These are phyloP conservation scores for Ogataea nitratoaversa DNA, from an alignment of 805 yeast species.

Conservation along the genomic window DNA sequence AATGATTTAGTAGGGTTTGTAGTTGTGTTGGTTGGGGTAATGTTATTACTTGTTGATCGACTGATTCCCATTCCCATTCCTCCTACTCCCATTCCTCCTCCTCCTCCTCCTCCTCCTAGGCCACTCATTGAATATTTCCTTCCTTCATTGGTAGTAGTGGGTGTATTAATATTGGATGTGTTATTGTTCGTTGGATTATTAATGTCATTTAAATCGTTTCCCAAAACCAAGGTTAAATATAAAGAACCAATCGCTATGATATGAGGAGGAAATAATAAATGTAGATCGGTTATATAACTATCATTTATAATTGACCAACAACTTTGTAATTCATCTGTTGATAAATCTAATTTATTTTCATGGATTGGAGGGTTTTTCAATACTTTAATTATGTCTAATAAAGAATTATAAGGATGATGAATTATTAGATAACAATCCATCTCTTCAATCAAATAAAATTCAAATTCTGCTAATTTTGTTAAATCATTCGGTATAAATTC, in stretches of 20 bases:
- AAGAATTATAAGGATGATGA: slow-evolving; percentile 70
- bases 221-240: slow-evolving; percentile 69
- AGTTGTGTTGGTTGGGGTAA: too few species aligned
- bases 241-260: slow-evolving; percentile 76
- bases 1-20: neutral
- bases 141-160: too few species aligned
- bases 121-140: neutral
- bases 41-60: too few species aligned
- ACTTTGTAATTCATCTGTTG: slow-evolving; percentile 71
- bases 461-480: slow-evolving; percentile 90
- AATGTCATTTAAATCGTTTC: slow-evolving; percentile 28
- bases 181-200: neutral
- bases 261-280: slow-evolving; percentile 83
- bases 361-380: slow-evolving; percentile 30
- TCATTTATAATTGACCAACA: slow-evolving; percentile 91
- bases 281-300: slow-evolving; percentile 82
- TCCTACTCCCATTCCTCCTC: neutral
- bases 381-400: slow-evolving; percentile 47
- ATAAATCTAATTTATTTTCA: slow-evolving; percentile 26
- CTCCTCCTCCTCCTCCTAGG: neutral
- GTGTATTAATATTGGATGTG: neutral
- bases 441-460: slow-evolving; percentile 89
- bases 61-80: too few species aligned
- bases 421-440: slow-evolving; percentile 66
- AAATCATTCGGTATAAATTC: slow-evolving; percentile 90